A percentile compares a stretch with the other conserved stretches of the same genome.
These are phyloP conservation scores for Cercospora sojina DNA, from an alignment of 2,329 filamentous ascomycete species.

Conservation along the genomic window DNA sequence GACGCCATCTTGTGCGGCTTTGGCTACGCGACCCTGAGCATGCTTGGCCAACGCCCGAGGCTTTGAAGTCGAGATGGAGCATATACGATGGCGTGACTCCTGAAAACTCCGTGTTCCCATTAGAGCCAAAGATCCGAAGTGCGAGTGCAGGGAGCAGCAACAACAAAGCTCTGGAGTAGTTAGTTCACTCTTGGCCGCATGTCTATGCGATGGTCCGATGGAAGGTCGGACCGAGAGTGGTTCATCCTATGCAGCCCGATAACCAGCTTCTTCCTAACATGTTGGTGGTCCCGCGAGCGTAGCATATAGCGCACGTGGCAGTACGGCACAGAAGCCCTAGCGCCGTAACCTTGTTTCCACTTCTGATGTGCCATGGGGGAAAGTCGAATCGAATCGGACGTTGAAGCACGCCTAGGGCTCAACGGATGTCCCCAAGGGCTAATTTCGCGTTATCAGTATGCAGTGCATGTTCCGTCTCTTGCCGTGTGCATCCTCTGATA, in stretches of 20 bases:
- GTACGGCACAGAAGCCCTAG: not conserved
- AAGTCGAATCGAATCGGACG: not conserved
- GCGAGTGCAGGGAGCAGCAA: slow-evolving; percentile 15
- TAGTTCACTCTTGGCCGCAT: not conserved
- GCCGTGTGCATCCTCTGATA: not conserved
- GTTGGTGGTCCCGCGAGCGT: not conserved
- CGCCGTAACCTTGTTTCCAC: not conserved
- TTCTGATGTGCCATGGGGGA: not conserved
- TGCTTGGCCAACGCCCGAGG: slow-evolving; percentile 47
- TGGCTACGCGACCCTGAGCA: slow-evolving; percentile 51
- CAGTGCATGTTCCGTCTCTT: not conserved
- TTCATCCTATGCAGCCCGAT: not conserved
- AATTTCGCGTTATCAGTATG: not conserved
- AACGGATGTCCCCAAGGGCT: not conserved
- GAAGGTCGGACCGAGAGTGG: not conserved
- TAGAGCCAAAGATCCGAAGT: slow-evolving; percentile 54
- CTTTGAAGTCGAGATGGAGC: slow-evolving; percentile 50
- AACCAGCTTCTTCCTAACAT: not conserved
- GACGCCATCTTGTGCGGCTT: slow-evolving; percentile 48
- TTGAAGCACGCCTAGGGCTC: not conserved
- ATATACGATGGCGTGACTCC: slow-evolving; percentile 55
- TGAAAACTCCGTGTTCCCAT: slow-evolving; percentile 56
- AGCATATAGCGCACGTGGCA: not conserved
- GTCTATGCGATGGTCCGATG: not conserved
- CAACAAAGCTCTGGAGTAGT: slow-evolving; percentile 3